These are phyloP conservation scores for Colletotrichum neosansevieriae DNA, from an alignment of 2,329 filamentous ascomycete species.

Conservation along the genomic window DNA sequence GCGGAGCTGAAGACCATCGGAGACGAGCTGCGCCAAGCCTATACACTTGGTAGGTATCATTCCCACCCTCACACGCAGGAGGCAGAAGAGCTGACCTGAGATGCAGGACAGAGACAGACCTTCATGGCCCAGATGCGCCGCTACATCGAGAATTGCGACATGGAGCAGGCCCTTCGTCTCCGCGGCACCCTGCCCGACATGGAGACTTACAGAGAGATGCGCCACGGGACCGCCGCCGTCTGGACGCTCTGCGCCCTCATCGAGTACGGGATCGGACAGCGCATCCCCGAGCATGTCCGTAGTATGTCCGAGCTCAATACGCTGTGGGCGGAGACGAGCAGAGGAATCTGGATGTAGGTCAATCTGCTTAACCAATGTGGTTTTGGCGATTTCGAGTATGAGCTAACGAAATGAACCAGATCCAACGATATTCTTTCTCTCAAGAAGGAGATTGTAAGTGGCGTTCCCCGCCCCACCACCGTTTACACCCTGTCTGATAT, in stretches of 20 bases:
- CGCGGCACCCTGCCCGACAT: constrained; percentile 44
- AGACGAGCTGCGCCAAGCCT: constrained; percentile 24
- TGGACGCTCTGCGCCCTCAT: constrained; percentile 46
- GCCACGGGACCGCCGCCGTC: constrained; percentile 46
- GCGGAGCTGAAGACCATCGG: constrained; percentile 45
- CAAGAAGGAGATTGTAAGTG: constrained; percentile 48
- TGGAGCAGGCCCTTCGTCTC: constrained; percentile 47
- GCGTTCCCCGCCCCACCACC: neutral
- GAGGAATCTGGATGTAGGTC: constrained; percentile 43
- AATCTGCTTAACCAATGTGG: too few species aligned
- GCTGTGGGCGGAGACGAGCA: constrained; percentile 45
- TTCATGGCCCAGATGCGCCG: constrained; percentile 42
- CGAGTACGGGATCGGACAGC: constrained; percentile 40
- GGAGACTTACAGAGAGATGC: constrained; percentile 47
- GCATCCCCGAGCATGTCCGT: constrained; percentile 23
- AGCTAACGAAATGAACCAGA: neutral
- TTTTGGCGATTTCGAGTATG: too few species aligned
- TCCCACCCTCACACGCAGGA: neutral
- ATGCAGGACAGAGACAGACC: constrained; percentile 23
- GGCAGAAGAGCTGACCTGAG: neutral
- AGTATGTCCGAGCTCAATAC: constrained; percentile 25
- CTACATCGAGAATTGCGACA: constrained; percentile 45
- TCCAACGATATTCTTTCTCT: constrained; percentile 50
- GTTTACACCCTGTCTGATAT: neutral
- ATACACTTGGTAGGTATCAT: constrained; percentile 15